Base-by-base conservation (phyloP, 1,284 basidiomycete species). In the Melampsora medusae region DNA sequence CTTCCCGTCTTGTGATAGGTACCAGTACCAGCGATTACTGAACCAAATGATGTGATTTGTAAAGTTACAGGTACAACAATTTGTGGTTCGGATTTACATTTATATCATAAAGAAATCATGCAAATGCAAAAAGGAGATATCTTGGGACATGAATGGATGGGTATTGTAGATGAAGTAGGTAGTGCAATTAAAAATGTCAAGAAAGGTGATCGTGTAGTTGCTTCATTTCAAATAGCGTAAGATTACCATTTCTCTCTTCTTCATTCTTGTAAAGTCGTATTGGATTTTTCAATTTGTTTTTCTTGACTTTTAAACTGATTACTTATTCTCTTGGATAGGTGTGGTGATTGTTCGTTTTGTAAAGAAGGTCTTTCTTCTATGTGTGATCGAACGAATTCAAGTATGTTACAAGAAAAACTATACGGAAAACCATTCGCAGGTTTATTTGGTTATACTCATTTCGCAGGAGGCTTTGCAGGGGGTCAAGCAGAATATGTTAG, bases 401-500 rank as follows among this genome's bases (percentile, higher is more conserved):
- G 77, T 66, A 65, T 25, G 9, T 64, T 76, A 64, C 78, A 78
- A 79, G 70, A 80, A 2, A 31, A 79, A 66, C 76, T 80, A 22
- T 78, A 79, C 48, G 80, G 80, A 17, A 76, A 79, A 64, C 80
- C 78, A 67, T 38, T 79, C 42, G 56, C 77, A 42, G 79, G 77
- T 28, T 68, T 79, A 46, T 46, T 80, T 4, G 80, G 80, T 49
- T 81, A 80, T 69, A 71, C 77, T 16, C 79, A 80, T 73, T 73
- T 80, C 48, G 75, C 78, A n/a, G 79, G 80, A 7, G 80, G 79
- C 17, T 79, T 75, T 19, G 77, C 79, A 0, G 80, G 80, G 4
- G 75, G 69, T 19, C 80, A 81, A 69, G 78, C 80, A 42, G 80
- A 81, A 60, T 79, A 78, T 71, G 75, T 80, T 66, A 79, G 80